Conservation (phyloP, 805 yeast genomes). For the Yarrowia sp. region DNA sequence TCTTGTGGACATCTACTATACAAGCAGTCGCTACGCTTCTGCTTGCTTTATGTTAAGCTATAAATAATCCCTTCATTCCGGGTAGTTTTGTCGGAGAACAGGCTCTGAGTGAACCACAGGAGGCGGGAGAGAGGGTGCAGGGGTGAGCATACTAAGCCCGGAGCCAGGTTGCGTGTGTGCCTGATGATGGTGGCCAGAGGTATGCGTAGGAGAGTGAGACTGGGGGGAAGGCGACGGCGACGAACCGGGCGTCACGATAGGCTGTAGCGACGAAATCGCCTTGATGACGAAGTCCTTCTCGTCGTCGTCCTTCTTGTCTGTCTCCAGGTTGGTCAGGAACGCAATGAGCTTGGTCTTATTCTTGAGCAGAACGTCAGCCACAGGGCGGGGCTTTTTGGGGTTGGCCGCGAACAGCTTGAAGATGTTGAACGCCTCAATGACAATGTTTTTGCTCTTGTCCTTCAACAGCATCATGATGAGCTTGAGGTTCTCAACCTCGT, state of each 20-base stretch:
- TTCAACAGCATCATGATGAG: conserved; percentile 79
- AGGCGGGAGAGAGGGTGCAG: conserved; percentile 26
- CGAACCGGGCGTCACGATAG: conserved; percentile 24
- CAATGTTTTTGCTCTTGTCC: conserved; percentile 86
- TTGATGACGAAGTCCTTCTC: conserved; percentile 78
- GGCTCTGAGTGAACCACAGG: conserved; percentile 30
- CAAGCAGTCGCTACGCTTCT: background rate
- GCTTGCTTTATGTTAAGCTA: background rate
- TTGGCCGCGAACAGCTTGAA: conserved; percentile 96
- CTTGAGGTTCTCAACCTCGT: conserved; percentile 77
- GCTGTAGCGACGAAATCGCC: conserved; percentile 51
- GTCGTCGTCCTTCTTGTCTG: conserved; percentile 59
- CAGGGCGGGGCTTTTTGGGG: conserved; percentile 79
- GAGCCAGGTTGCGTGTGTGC: conserved; percentile 14
- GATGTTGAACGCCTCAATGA: conserved; percentile 85
- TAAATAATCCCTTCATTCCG: background rate
- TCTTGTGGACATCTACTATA: background rate
- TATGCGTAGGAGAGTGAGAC: conserved; percentile 26
- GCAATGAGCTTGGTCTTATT: conserved; percentile 73
- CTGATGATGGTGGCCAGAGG: conserved; percentile 9
- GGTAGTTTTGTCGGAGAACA: conserved; percentile 28
- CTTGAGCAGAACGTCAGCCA: conserved; percentile 75
- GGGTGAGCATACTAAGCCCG: conserved; percentile 27
- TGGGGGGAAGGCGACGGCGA: conserved; percentile 22
- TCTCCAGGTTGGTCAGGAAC: conserved; percentile 64